phyloP scores from a whole-genome alignment of 345 rosid species.

The Gossypium ekmanianum region DNA sequence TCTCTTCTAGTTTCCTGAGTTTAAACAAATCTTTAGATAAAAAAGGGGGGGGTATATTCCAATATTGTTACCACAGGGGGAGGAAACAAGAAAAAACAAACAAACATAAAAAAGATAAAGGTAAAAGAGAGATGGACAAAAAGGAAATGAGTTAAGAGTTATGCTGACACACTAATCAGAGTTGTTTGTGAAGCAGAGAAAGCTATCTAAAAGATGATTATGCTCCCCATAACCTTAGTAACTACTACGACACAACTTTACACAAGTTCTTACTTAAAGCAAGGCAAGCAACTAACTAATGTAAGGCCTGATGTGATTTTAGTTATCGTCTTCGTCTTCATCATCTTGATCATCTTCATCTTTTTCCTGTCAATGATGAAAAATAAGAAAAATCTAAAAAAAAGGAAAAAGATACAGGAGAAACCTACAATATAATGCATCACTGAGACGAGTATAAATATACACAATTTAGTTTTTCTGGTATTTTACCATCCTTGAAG shows the following conservation, averaged over 20 bases:
- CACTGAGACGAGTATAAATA: neutral
- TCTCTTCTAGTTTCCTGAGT: neutral
- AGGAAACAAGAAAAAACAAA: slow-evolving; percentile 17
- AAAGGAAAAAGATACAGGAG: neutral
- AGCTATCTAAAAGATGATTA: slow-evolving; percentile 21
- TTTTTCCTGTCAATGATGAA: slow-evolving; percentile 32
- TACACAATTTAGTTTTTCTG: neutral
- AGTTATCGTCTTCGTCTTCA: slow-evolving; percentile 27
- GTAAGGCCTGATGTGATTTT: slow-evolving; percentile 3
- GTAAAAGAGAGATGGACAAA: too few species aligned
- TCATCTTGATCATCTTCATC: slow-evolving; percentile 49
- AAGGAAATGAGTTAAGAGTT: too few species aligned
- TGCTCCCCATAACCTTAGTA: slow-evolving; percentile 27
- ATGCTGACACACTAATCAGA: too few species aligned
- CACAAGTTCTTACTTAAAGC: slow-evolving; percentile 24
- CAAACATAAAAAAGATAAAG: neutral
- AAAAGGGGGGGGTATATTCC: neutral
- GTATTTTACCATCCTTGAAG: neutral
- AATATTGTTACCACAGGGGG: neutral
- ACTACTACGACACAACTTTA: slow-evolving; percentile 35
- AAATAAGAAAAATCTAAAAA: neutral
- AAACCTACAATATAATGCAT: neutral
- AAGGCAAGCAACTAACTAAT: slow-evolving; percentile 12
- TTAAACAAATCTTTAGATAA: neutral
- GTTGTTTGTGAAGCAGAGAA: slow-evolving; percentile 19